Evolutionary conservation across 169 alveolate genomes (phyloP).

Genomic region (Cryptosporidium felis): DNA sequence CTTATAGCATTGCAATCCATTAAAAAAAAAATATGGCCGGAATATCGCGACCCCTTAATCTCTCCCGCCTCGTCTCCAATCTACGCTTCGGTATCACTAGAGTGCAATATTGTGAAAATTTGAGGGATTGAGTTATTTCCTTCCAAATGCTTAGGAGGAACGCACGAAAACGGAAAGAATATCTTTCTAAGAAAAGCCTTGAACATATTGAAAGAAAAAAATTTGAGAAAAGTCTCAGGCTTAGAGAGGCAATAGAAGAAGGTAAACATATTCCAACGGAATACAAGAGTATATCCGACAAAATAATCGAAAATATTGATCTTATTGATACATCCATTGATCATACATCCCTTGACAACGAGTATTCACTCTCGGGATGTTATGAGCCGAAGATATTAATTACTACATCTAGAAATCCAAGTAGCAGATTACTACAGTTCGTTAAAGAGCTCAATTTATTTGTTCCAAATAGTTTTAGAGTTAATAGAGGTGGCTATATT

Average conservation of each 20-base stretch:
- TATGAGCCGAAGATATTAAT: conserved; percentile 93
- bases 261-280: conserved; percentile 88
- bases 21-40: background rate
- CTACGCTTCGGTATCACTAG: background rate
- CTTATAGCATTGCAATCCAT: conserved; percentile 68
- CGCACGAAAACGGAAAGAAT: conserved; percentile 94
- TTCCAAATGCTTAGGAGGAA: conserved; percentile 90
- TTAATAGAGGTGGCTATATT: conserved; percentile 96
- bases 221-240: conserved; percentile 83
- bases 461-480: conserved; percentile 94
- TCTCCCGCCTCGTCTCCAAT: conserved; percentile 66
- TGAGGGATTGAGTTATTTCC: background rate
- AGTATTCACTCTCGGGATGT: conserved; percentile 86
- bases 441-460: conserved; percentile 94
- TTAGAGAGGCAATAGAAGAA: conserved; percentile 88
- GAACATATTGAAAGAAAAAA: conserved; percentile 88
- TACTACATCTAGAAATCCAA: conserved; percentile 96
- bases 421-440: conserved; percentile 92
- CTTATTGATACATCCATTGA: conserved; percentile 86
- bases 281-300: conserved; percentile 81
- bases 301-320: conserved; percentile 82
- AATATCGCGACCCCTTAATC: background rate
- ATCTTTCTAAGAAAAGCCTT: conserved; percentile 88
- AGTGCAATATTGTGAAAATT: background rate
- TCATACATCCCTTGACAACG: conserved; percentile 90